These are phyloP conservation scores for Escallonia herrerae DNA, from an alignment of 129 eudicot genomes.

Conservation along the genomic window DNA sequence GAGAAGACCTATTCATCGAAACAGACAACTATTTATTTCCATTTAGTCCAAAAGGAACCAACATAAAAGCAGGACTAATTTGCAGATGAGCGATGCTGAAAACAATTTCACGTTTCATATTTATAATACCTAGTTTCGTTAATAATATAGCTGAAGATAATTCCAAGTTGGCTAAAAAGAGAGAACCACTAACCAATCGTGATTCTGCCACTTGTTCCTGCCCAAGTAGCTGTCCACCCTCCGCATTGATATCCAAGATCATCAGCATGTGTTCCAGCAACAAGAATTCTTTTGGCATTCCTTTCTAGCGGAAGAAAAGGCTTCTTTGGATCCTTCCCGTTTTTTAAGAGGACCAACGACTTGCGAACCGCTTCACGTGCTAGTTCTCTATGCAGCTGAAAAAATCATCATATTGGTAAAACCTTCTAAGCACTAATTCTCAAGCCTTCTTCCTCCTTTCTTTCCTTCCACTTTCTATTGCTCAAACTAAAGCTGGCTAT, in stretches of 20 bases:
- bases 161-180: neutral
- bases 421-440: too few relatives aligned
- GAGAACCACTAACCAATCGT: constrained; percentile 54
- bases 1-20: too few relatives aligned
- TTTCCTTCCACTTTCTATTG: too few relatives aligned
- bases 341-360: constrained; percentile 80
- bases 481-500: too few relatives aligned
- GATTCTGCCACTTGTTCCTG: constrained; percentile 78
- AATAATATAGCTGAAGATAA: neutral
- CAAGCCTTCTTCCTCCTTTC: too few relatives aligned
- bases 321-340: constrained; percentile 69
- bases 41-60: too few relatives aligned
- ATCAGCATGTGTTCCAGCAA: constrained; percentile 91
- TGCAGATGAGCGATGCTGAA: too few relatives aligned
- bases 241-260: constrained; percentile 97
- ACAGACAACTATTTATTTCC: too few relatives aligned
- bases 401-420: too few relatives aligned
- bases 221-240: constrained; percentile 91
- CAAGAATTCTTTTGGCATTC: constrained; percentile 61
- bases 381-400: constrained; percentile 77
- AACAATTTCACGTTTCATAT: too few relatives aligned
- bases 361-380: constrained; percentile 98
- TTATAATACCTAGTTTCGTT: too few relatives aligned
- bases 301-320: constrained; percentile 68
- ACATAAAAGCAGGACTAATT: too few relatives aligned